Evolutionary conservation across 202 grass and related monocot genomes (phyloP).

Genomic region (Zizania palustris): DNA sequence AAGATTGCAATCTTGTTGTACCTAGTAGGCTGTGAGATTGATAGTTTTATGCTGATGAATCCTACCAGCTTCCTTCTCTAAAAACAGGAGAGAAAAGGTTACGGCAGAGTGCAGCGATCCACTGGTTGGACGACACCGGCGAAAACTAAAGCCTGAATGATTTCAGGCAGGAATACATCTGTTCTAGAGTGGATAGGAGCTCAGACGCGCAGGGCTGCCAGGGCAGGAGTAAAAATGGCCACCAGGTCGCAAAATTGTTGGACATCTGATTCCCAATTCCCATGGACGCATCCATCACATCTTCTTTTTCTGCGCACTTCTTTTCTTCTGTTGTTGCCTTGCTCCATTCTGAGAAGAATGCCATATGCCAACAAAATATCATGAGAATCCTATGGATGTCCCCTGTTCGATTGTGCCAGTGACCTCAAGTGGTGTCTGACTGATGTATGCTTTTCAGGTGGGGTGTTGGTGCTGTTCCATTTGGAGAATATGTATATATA

Average conservation of each 20-base stretch:
- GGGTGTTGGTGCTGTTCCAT: not conserved
- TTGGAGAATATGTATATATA: not conserved
- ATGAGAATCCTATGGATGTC: conserved; percentile 47
- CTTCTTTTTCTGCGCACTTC: conserved; percentile 30
- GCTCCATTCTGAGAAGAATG: conserved; percentile 20
- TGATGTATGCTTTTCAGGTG: conserved; percentile 31
- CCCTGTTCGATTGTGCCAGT: conserved; percentile 1
- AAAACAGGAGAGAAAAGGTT: conserved; percentile 9
- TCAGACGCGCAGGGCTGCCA: conserved; percentile 13
- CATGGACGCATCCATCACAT: conserved; percentile 26
- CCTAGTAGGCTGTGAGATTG: not conserved
- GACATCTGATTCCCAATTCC: conserved; percentile 22
- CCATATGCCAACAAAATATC: conserved; percentile 35
- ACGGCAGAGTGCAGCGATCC: conserved; percentile 24
- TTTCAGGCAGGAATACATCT: conserved; percentile 22
- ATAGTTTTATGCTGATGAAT: not conserved
- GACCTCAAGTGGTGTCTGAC: conserved; percentile 19
- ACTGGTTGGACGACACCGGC: conserved; percentile 2
- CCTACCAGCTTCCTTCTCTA: not conserved
- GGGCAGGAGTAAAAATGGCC: not conserved
- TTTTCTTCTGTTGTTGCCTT: not conserved
- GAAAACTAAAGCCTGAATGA: conserved; percentile 22
- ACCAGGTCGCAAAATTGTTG: not conserved
- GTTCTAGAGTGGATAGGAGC: not conserved
- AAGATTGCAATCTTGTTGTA: not conserved